Evolutionary conservation across 2,329 filamentous ascomycete species (phyloP).

Genomic region (Sordariomycetes sp.): DNA sequence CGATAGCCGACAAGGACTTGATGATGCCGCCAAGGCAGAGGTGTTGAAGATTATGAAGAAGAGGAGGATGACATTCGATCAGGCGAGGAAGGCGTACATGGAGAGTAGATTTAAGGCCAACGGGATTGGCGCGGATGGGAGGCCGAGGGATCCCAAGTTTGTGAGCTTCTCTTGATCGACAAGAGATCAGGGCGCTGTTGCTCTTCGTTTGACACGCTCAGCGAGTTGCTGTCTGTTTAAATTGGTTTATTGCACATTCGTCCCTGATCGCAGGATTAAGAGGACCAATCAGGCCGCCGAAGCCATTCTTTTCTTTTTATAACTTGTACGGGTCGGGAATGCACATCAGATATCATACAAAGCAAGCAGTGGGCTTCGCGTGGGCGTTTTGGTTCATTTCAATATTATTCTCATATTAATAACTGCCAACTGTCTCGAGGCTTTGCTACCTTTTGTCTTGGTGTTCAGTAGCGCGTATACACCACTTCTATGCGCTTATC

Average conservation of each 20-base stretch:
- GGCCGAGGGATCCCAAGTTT: constrained; percentile 87
- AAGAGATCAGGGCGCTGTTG: too few species aligned
- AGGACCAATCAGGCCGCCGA: constrained; percentile 1
- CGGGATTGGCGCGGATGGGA: constrained; percentile 79
- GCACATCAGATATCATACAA: background rate
- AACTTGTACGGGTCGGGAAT: background rate
- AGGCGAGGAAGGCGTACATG: constrained; percentile 78
- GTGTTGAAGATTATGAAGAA: constrained; percentile 88
- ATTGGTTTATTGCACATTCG: background rate
- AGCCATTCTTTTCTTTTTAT: background rate
- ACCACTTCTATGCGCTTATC: too few species aligned
- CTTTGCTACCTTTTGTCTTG: too few species aligned
- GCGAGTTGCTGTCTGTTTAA: background rate
- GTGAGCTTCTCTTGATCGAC: constrained; percentile 61
- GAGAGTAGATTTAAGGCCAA: constrained; percentile 80
- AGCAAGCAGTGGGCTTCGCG: too few species aligned
- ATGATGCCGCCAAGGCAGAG: constrained; percentile 70
- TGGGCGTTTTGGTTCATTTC: too few species aligned
- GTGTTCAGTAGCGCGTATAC: too few species aligned
- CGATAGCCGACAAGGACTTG: constrained; percentile 72
- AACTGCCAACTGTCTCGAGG: too few species aligned
- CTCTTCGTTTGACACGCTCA: too few species aligned
- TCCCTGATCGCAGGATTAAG: background rate
- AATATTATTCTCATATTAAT: too few species aligned
- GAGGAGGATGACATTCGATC: constrained; percentile 75